Percentiles rank a stretch among this genome's conserved stretches.
phyloP scores from a whole-genome alignment of 805 yeast genomes.

The Yarrowia keelungensis region DNA sequence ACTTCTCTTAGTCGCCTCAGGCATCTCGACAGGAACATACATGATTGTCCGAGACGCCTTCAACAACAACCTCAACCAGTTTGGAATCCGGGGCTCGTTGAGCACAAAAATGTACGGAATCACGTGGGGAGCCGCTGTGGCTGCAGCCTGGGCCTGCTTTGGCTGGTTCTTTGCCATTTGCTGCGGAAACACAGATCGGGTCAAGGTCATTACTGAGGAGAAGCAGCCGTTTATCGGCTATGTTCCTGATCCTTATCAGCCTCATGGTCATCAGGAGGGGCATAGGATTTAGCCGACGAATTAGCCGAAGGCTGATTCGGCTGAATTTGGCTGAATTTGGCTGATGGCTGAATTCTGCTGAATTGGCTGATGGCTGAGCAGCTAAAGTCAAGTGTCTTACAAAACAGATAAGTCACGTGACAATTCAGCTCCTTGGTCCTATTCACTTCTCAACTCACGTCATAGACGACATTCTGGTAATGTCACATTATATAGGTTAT shows the following conservation, averaged over 20 bases:
- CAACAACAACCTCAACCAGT: constrained; percentile 56
- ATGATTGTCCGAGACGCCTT: constrained; percentile 58
- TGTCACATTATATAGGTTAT: constrained; percentile 17
- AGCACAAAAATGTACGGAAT: constrained; percentile 61
- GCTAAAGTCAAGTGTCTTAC: too few species aligned
- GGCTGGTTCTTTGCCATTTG: constrained; percentile 55
- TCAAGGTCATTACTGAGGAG: constrained; percentile 42
- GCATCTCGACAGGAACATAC: constrained; percentile 69
- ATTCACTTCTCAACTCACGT: neutral
- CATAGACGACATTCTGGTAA: constrained; percentile 9
- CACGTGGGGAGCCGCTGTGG: constrained; percentile 68
- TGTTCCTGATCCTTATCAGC: constrained; percentile 41
- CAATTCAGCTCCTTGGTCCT: too few species aligned
- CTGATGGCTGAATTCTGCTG: too few species aligned
- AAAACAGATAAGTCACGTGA: too few species aligned
- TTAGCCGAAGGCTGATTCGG: too few species aligned
- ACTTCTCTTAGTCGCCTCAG: constrained; percentile 56
- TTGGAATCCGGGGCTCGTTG: constrained; percentile 64
- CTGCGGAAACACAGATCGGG: constrained; percentile 51
- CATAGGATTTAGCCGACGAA: constrained; percentile 5
- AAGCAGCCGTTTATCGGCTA: constrained; percentile 48
- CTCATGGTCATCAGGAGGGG: constrained; percentile 24
- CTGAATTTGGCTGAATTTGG: too few species aligned
- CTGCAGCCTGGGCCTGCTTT: constrained; percentile 54
- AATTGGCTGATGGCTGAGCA: too few species aligned